These are phyloP conservation scores for Artemisia tridentata DNA, from an alignment of 129 eudicot genomes.

Conservation along the genomic window DNA sequence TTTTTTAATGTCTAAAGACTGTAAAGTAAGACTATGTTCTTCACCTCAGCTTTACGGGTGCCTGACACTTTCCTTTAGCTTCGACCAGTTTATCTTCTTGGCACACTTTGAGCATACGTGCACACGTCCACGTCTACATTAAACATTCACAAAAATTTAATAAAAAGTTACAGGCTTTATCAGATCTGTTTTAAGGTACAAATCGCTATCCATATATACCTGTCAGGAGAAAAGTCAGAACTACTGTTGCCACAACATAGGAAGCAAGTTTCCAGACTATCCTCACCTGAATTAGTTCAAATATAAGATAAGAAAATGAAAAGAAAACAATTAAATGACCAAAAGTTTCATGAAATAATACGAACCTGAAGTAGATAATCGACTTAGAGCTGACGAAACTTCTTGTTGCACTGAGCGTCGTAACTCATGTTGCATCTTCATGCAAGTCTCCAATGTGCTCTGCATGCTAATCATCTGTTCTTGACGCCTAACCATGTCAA, in stretches of 20 bases:
- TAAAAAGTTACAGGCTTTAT: not conserved
- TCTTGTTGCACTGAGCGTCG: constrained; percentile 70
- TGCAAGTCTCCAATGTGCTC: constrained; percentile 78
- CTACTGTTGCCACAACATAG: constrained; percentile 47
- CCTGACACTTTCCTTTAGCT: constrained; percentile 50
- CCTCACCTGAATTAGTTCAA: constrained; percentile 29
- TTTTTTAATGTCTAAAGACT: constrained; percentile 24
- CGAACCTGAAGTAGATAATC: constrained; percentile 33
- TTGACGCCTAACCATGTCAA: constrained; percentile 77
- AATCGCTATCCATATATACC: constrained; percentile 37
- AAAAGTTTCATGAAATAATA: not conserved
- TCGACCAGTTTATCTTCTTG: constrained; percentile 49
- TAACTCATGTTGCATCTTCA: constrained; percentile 87
- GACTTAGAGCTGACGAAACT: constrained; percentile 73
- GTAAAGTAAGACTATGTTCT: constrained; percentile 39
- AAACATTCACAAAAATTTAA: not conserved
- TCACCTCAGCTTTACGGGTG: constrained; percentile 74
- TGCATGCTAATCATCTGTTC: constrained; percentile 81
- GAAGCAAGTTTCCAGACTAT: constrained; percentile 46
- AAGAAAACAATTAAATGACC: not conserved
- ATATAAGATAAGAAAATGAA: not conserved
- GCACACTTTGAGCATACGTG: constrained; percentile 77
- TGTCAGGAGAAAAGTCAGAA: constrained; percentile 60
- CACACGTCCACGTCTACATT: constrained; percentile 73
- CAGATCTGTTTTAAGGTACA: not conserved